A percentile compares a stretch with the other conserved stretches of the same genome.
Evolutionary conservation across 352 stramenopile genomes (phyloP).

Genomic region (Pythium phragmitis): DNA sequence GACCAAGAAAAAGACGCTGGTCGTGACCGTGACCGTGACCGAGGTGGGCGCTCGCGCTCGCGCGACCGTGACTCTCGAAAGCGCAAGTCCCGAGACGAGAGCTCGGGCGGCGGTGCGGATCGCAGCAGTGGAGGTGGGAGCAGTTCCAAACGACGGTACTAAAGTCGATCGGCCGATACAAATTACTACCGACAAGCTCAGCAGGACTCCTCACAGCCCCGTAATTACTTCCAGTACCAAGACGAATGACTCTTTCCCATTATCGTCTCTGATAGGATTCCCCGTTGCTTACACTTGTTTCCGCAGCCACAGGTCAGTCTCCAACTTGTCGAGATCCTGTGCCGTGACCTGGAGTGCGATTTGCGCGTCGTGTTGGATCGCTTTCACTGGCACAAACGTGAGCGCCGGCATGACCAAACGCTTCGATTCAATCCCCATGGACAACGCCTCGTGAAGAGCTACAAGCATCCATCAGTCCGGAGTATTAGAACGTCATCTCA

Average conservation of each 20-base stretch:
- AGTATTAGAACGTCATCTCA: background rate
- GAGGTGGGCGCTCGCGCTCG: too few species aligned
- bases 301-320: slow-evolving; percentile 83
- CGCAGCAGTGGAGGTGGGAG: slow-evolving; percentile 22
- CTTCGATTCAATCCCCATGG: background rate
- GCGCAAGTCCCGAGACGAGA: slow-evolving; percentile 57
- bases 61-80: slow-evolving; percentile 54
- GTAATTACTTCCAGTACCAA: background rate
- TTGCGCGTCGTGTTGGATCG: slow-evolving; percentile 47
- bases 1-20: too few species aligned
- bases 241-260: background rate
- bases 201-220: background rate
- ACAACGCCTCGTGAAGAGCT: slow-evolving; percentile 15
- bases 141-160: slow-evolving; percentile 51
- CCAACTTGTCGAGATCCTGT: slow-evolving; percentile 77
- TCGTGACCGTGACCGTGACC: slow-evolving; percentile 21
- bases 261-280: background rate
- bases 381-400: slow-evolving; percentile 74
- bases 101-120: slow-evolving; percentile 24
- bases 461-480: background rate
- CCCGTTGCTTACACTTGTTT: slow-evolving; percentile 53
- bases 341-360: slow-evolving; percentile 66
- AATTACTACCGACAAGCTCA: background rate
- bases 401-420: slow-evolving; percentile 38
- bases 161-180: slow-evolving; percentile 6